Percentiles rank a stretch among this genome's conserved stretches.
These are phyloP conservation scores for Cyberlindnera euphorbiiphila DNA, from an alignment of 805 yeast genomes.

Conservation along the genomic window DNA sequence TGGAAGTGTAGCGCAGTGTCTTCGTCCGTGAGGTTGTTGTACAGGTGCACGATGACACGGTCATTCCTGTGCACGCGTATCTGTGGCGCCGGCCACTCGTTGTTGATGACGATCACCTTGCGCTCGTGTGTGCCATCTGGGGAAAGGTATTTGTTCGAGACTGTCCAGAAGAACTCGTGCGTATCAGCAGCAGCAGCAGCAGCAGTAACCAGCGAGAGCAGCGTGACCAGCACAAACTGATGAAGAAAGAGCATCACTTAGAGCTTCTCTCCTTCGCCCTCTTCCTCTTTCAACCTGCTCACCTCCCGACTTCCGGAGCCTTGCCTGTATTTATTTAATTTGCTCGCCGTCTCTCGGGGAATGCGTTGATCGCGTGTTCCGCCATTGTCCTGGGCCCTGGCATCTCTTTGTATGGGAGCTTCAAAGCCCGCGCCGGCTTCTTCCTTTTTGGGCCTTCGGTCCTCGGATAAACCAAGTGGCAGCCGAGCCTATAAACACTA, in stretches of 20 bases:
- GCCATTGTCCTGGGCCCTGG: no score
- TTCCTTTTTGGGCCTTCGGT: no score
- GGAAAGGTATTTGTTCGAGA: constrained; percentile 38
- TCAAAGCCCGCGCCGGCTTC: no score
- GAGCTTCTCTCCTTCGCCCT: neutral
- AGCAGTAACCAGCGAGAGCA: neutral
- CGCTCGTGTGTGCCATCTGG: constrained; percentile 56
- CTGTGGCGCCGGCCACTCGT: constrained; percentile 48
- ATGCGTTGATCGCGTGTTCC: no score
- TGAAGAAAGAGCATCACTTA: no score
- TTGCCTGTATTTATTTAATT: no score
- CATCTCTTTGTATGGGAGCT: no score
- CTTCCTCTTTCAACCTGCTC: neutral
- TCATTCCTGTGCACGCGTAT: constrained; percentile 40
- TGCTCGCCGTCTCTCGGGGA: no score
- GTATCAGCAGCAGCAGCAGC: constrained; percentile 11
- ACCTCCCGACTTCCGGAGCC: no score
- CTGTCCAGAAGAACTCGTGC: constrained; percentile 35
- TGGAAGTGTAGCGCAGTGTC: constrained; percentile 59
- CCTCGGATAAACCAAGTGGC: no score
- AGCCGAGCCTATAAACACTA: no score
- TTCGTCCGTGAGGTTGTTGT: constrained; percentile 36
- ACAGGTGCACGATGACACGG: constrained; percentile 37
- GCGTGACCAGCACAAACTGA: no score
- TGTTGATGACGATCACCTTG: constrained; percentile 56